phyloP scores from a whole-genome alignment of 257 asterid genomes.

The Solanum appendiculatum region DNA sequence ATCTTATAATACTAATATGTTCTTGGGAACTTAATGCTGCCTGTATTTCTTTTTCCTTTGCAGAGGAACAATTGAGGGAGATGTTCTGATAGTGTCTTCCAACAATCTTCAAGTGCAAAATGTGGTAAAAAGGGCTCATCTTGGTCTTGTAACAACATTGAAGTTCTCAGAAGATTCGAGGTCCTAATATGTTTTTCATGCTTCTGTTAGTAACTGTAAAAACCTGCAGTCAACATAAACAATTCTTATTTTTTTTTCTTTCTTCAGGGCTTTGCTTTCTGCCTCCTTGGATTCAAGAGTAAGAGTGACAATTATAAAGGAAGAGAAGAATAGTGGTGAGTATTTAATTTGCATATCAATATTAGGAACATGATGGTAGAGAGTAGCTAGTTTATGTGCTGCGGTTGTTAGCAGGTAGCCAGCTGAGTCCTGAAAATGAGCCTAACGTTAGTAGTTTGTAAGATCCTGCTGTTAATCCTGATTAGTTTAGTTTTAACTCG shows the following conservation, averaged over 20 bases:
- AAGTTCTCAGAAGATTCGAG: conserved; percentile 82
- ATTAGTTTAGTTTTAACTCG: background rate
- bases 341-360: background rate
- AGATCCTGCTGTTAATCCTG: background rate
- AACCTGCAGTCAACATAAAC: background rate
- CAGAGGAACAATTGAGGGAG: conserved; percentile 92
- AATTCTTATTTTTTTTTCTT: conserved; percentile 1
- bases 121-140: conserved; percentile 71
- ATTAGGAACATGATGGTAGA: background rate
- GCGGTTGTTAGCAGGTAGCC: background rate
- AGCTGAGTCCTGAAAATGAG: background rate
- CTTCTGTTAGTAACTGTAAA: conserved; percentile 1
- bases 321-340: conserved; percentile 45
- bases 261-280: conserved; percentile 61
- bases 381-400: background rate
- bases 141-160: conserved; percentile 73
- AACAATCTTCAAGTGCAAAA: conserved; percentile 41
- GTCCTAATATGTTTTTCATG: conserved; percentile 19
- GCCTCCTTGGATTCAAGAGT: conserved; percentile 86
- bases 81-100: conserved; percentile 42
- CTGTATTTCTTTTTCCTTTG: conserved; percentile 16
- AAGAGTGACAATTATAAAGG: conserved; percentile 55
- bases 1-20: background rate
- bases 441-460: background rate
- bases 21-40: background rate